Evolutionary conservation across 352 stramenopile species (phyloP), one percentile per base, ranked within the genome.

Genomic region (Phytopythium delawarense): DNA sequence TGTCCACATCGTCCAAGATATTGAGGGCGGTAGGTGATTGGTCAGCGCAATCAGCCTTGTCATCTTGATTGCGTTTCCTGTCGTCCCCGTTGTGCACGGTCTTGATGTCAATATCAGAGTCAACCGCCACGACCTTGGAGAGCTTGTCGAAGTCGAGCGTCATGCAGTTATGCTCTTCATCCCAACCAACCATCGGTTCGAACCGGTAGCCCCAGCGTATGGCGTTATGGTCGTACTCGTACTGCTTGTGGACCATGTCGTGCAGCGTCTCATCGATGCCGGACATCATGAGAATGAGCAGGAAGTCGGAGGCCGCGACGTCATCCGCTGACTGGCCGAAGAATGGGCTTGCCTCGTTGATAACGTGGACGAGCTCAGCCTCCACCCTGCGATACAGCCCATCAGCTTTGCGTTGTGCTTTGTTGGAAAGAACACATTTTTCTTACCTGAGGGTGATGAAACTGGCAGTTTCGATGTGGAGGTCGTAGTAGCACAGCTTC

Each of bases 401-500:
- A 15, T 34, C 1, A 52, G 46, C 12, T n/a, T 18, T 34, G 5
- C 11, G 13, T 7, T 6, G n/a, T n/a, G 1, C 1, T 13, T n/a
- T 8, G 21, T 18, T 2, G 12, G 12, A n/a, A 0, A 0, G 5
- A 52, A 2, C 46, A 12, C 20, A 12, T 8, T 7, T 1, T 15
- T 34, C 11, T 6, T 62, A 81, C 76, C 79, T 70, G 16, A 88
- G 37, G 7, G 75, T 72, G 63, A 89, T 82, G 39, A 81, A 80
- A 37, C 59, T 83, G 13, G 67, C 53, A 34, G 71, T 75, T 32
- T 82, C 64, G 25, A 89, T 59, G 11, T 74, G 64, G 21, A 89
- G 49, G 53, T 89, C 77, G 40, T 89, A 89, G 62, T 87, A 87
- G 40, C 79, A 89, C 25, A 89, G 65, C 62, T 74, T 82, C 39